Evolutionary conservation across 192 early-diverging fungal species (phyloP).

Genomic region (Linnemannia exigua): DNA sequence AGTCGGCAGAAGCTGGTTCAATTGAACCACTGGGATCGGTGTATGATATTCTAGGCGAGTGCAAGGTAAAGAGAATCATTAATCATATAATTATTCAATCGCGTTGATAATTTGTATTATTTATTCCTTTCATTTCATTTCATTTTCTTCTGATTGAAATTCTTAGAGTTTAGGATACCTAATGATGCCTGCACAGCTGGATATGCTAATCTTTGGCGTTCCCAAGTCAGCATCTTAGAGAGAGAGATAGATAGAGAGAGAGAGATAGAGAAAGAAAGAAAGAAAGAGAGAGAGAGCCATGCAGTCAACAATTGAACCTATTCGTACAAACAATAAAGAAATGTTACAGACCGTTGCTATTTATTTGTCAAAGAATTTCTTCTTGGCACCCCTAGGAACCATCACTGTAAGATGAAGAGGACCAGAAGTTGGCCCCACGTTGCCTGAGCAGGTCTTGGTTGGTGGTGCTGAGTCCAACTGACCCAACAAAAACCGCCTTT

Average conservation of each 20-base stretch:
- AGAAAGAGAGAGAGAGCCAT: neutral
- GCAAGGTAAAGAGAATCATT: conserved; percentile 24
- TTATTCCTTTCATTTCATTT: neutral
- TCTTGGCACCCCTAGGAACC: too few relatives aligned
- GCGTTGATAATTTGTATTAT: too few relatives aligned
- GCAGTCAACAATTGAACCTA: too few relatives aligned
- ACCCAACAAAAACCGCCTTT: neutral
- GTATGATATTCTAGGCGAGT: conserved; percentile 48
- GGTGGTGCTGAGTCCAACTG: neutral
- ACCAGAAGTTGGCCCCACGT: neutral
- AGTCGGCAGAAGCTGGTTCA: conserved; percentile 18
- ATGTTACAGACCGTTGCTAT: too few relatives aligned
- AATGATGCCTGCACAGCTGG: conserved; percentile 43
- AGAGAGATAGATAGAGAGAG: too few relatives aligned
- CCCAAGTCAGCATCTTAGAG: conserved; percentile 1
- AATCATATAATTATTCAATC: neutral
- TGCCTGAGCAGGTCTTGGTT: neutral
- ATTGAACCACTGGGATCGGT: conserved; percentile 38
- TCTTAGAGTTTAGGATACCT: conserved; percentile 41
- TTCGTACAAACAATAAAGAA: neutral
- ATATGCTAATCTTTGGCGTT: conserved; percentile 41
- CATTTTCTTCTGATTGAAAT: too few relatives aligned
- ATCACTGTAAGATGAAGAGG: neutral
- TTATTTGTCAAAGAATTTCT: neutral
- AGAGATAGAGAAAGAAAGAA: too few relatives aligned